Conservation (phyloP, 331 rosid species). For the Acacia pycnantha region DNA sequence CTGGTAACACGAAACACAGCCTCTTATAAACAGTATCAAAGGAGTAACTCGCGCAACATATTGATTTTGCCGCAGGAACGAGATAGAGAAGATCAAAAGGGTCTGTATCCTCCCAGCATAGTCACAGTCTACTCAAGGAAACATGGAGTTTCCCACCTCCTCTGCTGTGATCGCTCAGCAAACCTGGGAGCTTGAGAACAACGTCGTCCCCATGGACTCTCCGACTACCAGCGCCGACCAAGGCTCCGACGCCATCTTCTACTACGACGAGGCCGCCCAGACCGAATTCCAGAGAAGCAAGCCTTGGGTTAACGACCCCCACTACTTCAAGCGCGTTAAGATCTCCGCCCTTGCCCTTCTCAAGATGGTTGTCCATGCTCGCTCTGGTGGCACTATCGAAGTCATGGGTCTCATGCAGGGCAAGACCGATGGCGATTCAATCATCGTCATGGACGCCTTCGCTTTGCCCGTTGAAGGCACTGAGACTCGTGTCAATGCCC, state of each 20-base stretch:
- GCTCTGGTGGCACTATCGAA: conserved; percentile 97
- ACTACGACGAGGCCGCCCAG: conserved; percentile 83
- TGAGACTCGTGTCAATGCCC: conserved; percentile 98
- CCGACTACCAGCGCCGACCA: conserved; percentile 52
- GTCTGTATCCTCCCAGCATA: neutral
- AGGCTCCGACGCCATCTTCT: conserved; percentile 79
- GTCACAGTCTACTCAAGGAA: neutral
- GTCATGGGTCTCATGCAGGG: conserved; percentile 99
- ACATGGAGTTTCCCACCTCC: conserved; percentile 54
- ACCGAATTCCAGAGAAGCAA: conserved; percentile 78
- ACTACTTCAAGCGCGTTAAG: conserved; percentile 97
- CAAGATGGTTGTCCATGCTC: conserved; percentile 98
- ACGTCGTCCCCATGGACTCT: conserved; percentile 74
- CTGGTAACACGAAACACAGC: too few species aligned
- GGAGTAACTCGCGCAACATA: too few species aligned
- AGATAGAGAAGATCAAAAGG: neutral
- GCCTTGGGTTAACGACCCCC: conserved; percentile 91
- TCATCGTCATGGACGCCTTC: conserved; percentile 96
- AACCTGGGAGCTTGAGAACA: conserved; percentile 97
- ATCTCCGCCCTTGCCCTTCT: conserved; percentile 97
- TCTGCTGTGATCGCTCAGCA: conserved; percentile 63
- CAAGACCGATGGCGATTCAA: conserved; percentile 85
- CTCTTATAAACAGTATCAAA: too few species aligned
- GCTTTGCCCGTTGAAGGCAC: conserved; percentile 99
- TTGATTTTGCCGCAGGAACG: neutral